Conservation (phyloP, 2,329 filamentous ascomycete species). For the Colletotrichum siamense region DNA sequence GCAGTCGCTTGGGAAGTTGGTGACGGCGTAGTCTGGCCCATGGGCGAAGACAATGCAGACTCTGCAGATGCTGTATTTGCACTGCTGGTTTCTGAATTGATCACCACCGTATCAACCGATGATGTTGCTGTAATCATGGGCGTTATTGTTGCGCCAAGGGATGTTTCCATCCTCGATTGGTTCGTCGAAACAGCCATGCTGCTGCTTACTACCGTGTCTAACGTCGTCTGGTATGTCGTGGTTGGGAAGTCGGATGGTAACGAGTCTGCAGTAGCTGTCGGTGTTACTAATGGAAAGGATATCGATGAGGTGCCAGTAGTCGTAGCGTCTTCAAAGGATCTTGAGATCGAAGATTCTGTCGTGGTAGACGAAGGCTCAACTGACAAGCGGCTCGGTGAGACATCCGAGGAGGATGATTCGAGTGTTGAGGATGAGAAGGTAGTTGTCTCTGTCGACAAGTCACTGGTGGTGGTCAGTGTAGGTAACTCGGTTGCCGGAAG, state of each 20-base stretch:
- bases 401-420: too few species aligned
- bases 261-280: not conserved
- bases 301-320: not conserved
- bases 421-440: too few species aligned
- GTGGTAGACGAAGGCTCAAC: too few species aligned
- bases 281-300: not conserved
- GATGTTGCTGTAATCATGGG: not conserved
- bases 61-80: not conserved
- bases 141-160: rapidly evolving
- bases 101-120: not conserved
- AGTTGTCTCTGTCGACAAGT: too few species aligned
- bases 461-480: too few species aligned
- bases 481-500: too few species aligned
- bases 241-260: not conserved
- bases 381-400: too few species aligned
- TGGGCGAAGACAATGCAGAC: not conserved
- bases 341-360: too few species aligned
- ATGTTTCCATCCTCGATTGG: not conserved
- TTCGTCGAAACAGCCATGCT: too few species aligned
- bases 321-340: not conserved
- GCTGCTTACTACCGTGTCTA: not conserved
- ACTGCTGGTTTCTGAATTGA: not conserved
- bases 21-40: not conserved
- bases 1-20: not conserved
- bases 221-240: rapidly evolving